Evolutionary conservation across 805 yeast species (phyloP).

Genomic region (Teunomyces gatunensis): DNA sequence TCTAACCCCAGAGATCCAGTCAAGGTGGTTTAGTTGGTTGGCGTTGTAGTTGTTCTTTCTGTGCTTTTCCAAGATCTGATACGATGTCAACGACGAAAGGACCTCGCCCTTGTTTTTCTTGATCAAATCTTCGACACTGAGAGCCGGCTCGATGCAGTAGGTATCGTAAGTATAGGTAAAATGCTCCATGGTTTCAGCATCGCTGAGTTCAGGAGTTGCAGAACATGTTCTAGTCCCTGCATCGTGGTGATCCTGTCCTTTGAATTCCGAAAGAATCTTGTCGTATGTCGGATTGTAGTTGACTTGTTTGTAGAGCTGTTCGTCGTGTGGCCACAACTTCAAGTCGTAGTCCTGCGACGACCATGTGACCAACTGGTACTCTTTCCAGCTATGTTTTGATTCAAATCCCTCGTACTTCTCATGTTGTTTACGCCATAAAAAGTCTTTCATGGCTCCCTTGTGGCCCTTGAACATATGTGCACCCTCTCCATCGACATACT

Average conservation of each 20-base stretch:
- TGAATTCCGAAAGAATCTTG: constrained; percentile 17
- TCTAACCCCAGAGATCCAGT: constrained; percentile 92
- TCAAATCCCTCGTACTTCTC: constrained; percentile 45
- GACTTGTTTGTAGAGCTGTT: constrained; percentile 33
- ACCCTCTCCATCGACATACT: constrained; percentile 10
- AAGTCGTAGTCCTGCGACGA: constrained; percentile 78
- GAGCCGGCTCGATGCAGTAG: constrained; percentile 37
- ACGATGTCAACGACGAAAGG: constrained; percentile 36
- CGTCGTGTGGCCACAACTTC: constrained; percentile 68
- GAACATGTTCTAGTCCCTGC: neutral
- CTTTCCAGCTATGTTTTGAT: constrained; percentile 61
- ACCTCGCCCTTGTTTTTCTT: constrained; percentile 32
- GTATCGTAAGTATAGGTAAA: constrained; percentile 25
- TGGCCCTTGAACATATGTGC: constrained; percentile 71
- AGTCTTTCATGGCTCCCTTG: constrained; percentile 79
- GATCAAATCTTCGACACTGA: constrained; percentile 29
- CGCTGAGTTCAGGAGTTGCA: neutral
- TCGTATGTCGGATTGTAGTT: constrained; percentile 38
- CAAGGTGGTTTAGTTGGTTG: constrained; percentile 62
- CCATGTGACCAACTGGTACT: constrained; percentile 93
- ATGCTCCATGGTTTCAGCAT: neutral
- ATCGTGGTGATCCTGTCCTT: neutral
- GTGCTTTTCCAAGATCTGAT: constrained; percentile 34
- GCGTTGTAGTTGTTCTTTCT: constrained; percentile 30
- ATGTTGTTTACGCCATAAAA: constrained; percentile 70